These are phyloP conservation scores for Daldinia caldariorum DNA, from an alignment of 495 filamentous ascomycete species.

Conservation along the genomic window DNA sequence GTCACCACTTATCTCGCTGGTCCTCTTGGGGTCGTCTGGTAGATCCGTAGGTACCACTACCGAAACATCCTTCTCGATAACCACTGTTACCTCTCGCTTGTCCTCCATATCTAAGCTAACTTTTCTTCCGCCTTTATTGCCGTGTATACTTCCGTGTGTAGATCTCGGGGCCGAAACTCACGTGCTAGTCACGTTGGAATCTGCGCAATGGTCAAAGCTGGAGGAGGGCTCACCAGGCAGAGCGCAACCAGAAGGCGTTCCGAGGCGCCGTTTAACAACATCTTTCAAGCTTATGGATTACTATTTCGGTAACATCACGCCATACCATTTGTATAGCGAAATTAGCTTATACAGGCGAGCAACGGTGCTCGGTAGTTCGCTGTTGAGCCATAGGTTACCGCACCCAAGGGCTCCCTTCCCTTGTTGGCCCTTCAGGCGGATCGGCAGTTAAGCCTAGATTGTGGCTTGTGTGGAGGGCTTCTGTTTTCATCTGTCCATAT, in stretches of 20 bases:
- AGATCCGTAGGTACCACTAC: slow-evolving; percentile 4
- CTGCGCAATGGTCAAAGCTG: slow-evolving; percentile 24
- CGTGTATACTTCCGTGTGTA: slow-evolving; percentile 10
- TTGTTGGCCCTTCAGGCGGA: slow-evolving; percentile 32
- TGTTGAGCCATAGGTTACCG: background rate
- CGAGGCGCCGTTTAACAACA: slow-evolving; percentile 12
- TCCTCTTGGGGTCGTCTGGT: slow-evolving; percentile 2
- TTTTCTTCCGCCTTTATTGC: slow-evolving; percentile 30
- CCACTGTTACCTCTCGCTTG: slow-evolving; percentile 21
- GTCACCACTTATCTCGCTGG: slow-evolving; percentile 19
- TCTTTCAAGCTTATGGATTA: slow-evolving; percentile 23
- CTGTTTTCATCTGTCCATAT: slow-evolving; percentile 14
- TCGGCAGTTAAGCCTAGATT: slow-evolving; percentile 32
- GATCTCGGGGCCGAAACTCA: slow-evolving; percentile 6
- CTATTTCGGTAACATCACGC: slow-evolving; percentile 8
- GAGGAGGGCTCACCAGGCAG: slow-evolving; percentile 14
- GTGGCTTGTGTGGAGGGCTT: slow-evolving; percentile 24
- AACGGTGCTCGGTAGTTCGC: slow-evolving; percentile 30
- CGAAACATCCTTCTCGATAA: slow-evolving; percentile 35
- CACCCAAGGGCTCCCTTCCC: slow-evolving; percentile 6
- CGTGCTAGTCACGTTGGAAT: slow-evolving; percentile 16
- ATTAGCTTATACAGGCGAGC: slow-evolving; percentile 26
- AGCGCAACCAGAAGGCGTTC: slow-evolving; percentile 3
- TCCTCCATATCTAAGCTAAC: background rate
- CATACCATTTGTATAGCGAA: slow-evolving; percentile 11